These are phyloP conservation scores for Olyra latifolia DNA, from an alignment of 176 grass and related monocot genomes.

Conservation along the genomic window DNA sequence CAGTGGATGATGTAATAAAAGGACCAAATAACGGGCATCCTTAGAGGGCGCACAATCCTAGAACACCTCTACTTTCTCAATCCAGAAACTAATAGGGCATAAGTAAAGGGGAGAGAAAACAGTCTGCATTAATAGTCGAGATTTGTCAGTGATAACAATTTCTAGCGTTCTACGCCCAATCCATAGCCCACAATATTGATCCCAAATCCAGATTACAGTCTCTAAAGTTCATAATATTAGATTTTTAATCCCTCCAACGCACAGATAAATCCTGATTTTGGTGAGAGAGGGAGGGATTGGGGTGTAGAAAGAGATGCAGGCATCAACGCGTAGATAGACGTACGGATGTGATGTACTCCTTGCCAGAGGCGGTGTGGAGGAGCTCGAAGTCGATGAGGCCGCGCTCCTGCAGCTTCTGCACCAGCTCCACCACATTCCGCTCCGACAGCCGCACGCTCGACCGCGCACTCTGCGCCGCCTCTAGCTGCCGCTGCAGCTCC, in stretches of 20 bases:
- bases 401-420: slow-evolving; percentile 80
- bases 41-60: neutral
- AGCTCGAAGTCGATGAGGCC: slow-evolving; percentile 86
- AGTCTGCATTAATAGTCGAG: neutral
- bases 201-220: neutral
- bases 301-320: neutral
- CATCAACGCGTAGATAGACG: too few relatives aligned
- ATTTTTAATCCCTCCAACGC: neutral
- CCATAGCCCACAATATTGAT: neutral
- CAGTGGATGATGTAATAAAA: too few relatives aligned
- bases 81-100: neutral
- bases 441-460: slow-evolving; percentile 91
- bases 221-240: neutral
- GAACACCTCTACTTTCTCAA: neutral
- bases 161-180: too few relatives aligned
- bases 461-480: slow-evolving; percentile 89
- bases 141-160: neutral
- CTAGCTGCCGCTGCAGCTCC: slow-evolving; percentile 91
- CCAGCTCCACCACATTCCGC: slow-evolving; percentile 91
- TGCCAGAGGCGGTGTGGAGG: slow-evolving; percentile 81
- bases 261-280: neutral
- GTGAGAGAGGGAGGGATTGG: neutral
- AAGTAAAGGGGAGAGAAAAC: neutral
- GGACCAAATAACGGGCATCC: neutral
- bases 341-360: slow-evolving; percentile 96